Conservation (phyloP, 139 green algal genomes). For the Yamagishiella unicocca region DNA sequence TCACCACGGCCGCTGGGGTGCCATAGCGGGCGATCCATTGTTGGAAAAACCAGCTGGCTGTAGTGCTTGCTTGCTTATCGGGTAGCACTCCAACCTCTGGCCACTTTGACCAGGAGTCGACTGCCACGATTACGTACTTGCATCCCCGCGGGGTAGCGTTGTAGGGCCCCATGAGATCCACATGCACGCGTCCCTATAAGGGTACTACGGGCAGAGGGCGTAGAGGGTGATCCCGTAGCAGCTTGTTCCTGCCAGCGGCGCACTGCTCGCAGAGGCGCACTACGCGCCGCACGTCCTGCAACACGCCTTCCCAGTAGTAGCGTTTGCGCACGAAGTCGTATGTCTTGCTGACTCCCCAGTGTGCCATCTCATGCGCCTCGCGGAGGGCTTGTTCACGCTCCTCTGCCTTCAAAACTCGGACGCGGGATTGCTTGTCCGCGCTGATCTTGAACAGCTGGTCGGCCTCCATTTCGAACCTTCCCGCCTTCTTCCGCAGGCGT, state of each 20-base stretch:
- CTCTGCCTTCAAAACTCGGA: background rate
- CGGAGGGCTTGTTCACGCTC: background rate
- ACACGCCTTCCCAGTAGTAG: slow-evolving; percentile 3
- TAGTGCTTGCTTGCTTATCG: background rate
- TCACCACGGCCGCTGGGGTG: background rate
- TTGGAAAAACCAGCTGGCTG: background rate
- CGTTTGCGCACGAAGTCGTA: background rate
- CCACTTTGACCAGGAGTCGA: slow-evolving; percentile 22
- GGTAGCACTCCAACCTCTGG: background rate
- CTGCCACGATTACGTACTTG: background rate
- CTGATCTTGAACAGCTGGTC: background rate
- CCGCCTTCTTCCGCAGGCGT: too few relatives aligned
- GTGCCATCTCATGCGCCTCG: background rate
- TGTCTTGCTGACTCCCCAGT: background rate
- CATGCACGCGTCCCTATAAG: background rate
- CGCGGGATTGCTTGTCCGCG: background rate
- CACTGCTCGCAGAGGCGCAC: background rate
- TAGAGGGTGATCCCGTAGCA: background rate
- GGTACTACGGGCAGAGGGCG: background rate
- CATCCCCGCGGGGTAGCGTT: background rate
- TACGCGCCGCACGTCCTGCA: background rate
- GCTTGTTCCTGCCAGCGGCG: background rate
- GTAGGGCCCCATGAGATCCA: background rate
- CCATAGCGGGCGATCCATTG: background rate
- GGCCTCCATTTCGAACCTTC: too few relatives aligned